Evolutionary conservation across 441 rosid genomes (phyloP).

Genomic region (Capsella rubella): DNA sequence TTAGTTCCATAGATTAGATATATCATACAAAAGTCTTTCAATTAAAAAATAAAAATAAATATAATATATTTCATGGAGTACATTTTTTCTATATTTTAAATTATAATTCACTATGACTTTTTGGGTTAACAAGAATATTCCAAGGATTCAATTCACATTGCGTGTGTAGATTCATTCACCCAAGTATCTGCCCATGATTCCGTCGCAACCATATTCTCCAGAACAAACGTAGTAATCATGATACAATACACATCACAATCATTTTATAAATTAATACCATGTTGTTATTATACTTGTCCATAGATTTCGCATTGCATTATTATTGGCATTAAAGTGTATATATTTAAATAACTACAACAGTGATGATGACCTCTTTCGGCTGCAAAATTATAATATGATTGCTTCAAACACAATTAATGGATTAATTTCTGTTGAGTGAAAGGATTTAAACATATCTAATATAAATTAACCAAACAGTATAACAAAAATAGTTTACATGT

Average conservation of each 20-base stretch:
- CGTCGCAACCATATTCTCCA: background rate
- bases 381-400: background rate
- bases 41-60: background rate
- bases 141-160: constrained; percentile 8
- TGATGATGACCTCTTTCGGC: background rate
- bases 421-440: no score
- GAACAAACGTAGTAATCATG: constrained; percentile 4
- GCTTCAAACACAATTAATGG: background rate
- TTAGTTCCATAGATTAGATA: background rate
- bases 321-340: background rate
- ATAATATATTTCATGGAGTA: background rate
- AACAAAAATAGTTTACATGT: no score
- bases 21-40: background rate
- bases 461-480: no score
- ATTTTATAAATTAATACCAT: background rate
- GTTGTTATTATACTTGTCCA: background rate
- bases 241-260: constrained; percentile 7
- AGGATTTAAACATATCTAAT: background rate
- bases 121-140: constrained; percentile 1
- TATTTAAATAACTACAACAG: background rate
- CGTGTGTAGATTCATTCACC: constrained; percentile 27
- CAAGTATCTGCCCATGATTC: background rate
- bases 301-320: constrained; percentile 28
- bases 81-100: background rate
- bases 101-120: background rate